Evolutionary conservation across 257 asterid genomes (phyloP).

Genomic region (Solanum rostratum): DNA sequence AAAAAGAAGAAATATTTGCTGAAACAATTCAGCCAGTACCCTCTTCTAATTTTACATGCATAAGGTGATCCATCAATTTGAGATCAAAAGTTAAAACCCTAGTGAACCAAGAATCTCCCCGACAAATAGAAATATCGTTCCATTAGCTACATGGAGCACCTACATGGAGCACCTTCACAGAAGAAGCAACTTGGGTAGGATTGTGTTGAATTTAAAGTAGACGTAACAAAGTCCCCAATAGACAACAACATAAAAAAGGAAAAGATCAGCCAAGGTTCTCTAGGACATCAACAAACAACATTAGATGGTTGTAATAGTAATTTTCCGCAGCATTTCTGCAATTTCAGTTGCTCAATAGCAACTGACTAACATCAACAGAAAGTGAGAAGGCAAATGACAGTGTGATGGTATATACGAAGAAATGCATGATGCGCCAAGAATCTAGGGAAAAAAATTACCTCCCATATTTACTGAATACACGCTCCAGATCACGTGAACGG

Average conservation of each 20-base stretch:
- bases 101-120: not conserved
- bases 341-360: not conserved
- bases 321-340: not conserved
- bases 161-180: not conserved
- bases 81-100: not conserved
- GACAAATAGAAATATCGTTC: not conserved
- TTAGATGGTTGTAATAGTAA: not conserved
- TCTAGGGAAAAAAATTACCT: conserved; percentile 31
- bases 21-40: not conserved
- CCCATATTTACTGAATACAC: conserved; percentile 77
- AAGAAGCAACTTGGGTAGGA: not conserved
- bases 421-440: not conserved
- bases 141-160: not conserved
- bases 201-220: not conserved
- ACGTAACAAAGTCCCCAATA: not conserved
- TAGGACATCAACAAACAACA: not conserved
- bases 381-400: not conserved
- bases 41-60: not conserved
- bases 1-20: not conserved
- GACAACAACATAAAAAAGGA: not conserved
- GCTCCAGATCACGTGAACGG: conserved; percentile 88
- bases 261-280: not conserved
- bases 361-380: not conserved
- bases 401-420: not conserved
- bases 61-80: not conserved